Percentiles rank a stretch among this genome's conserved stretches.
phyloP scores from a whole-genome alignment of 768 basidiomycete species.

The Hygrophoropsis aurantiaca region DNA sequence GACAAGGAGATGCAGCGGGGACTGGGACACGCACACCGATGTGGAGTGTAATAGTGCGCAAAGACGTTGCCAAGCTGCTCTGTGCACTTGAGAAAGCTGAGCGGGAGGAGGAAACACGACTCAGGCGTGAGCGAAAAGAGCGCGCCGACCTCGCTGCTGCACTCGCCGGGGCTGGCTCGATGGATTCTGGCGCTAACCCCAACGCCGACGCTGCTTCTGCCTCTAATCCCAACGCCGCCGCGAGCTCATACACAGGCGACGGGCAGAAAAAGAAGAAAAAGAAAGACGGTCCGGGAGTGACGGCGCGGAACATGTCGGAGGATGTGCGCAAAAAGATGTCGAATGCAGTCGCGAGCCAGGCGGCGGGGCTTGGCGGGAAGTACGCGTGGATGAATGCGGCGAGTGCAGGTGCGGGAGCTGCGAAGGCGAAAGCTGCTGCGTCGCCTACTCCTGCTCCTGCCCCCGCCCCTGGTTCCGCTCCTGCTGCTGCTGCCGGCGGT shows the following conservation, averaged over 20 bases:
- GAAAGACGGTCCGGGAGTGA: slow-evolving; percentile 80
- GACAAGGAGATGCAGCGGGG: no score
- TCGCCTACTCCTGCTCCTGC: slow-evolving; percentile 34
- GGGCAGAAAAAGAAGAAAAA: slow-evolving; percentile 79
- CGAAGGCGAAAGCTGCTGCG: slow-evolving; percentile 34
- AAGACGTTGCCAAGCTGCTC: slow-evolving; percentile 78
- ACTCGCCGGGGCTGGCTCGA: slow-evolving; percentile 56
- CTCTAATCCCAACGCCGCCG: slow-evolving; percentile 30
- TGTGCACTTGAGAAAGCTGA: slow-evolving; percentile 74
- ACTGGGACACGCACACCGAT: slow-evolving; percentile 72
- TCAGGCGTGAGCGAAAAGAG: slow-evolving; percentile 77
- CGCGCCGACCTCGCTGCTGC: slow-evolving; percentile 71
- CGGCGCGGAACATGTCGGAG: slow-evolving; percentile 87
- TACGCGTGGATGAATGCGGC: slow-evolving; percentile 89
- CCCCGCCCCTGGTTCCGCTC: no score
- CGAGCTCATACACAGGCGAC: slow-evolving; percentile 45
- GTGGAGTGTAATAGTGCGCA: slow-evolving; percentile 80
- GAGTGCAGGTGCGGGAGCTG: slow-evolving; percentile 41
- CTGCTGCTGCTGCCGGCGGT: slow-evolving; percentile 3
- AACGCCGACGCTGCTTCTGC: slow-evolving; percentile 50
- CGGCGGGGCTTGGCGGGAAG: slow-evolving; percentile 79
- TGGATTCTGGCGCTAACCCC: slow-evolving; percentile 50
- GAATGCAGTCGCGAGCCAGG: slow-evolving; percentile 85
- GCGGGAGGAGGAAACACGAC: slow-evolving; percentile 77
- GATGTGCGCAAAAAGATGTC: slow-evolving; percentile 91